Evolutionary conservation across 1,284 basidiomycete genomes (phyloP).

Genomic region (Moniliella sp.): DNA sequence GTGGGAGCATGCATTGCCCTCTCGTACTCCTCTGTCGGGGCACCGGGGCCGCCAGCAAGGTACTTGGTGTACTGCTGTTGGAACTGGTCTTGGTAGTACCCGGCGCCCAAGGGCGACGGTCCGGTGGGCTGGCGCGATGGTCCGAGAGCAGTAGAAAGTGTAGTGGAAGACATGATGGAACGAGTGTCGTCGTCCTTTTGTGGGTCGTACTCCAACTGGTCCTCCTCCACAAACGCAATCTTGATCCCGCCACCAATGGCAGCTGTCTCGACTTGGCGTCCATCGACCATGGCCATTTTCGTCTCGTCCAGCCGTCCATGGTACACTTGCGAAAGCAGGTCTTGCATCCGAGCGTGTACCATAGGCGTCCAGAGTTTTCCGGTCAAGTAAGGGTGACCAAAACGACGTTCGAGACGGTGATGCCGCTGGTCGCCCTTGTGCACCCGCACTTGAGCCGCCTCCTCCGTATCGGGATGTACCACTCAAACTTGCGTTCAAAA

Average conservation of each 20-base stretch:
- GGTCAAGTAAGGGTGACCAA: constrained; percentile 28
- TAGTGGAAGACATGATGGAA: constrained; percentile 23
- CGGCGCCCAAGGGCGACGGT: no score
- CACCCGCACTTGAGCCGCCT: constrained; percentile 13
- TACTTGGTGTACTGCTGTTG: constrained; percentile 18
- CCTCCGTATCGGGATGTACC: constrained; percentile 25
- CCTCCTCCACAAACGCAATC: constrained; percentile 25
- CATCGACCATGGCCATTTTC: constrained; percentile 11
- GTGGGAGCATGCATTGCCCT: no score
- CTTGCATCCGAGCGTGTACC: constrained; percentile 23
- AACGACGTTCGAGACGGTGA: constrained; percentile 24
- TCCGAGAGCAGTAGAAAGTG: no score
- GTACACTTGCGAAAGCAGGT: constrained; percentile 20
- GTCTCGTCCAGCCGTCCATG: constrained; percentile 13
- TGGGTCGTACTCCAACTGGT: constrained; percentile 25
- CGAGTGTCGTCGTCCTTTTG: constrained; percentile 15
- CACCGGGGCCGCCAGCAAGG: constrained; percentile 7
- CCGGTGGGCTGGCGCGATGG: no score
- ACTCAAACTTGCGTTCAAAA: constrained; percentile 21
- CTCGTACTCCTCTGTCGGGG: constrained; percentile 12
- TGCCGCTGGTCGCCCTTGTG: constrained; percentile 20
- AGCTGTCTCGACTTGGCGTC: constrained; percentile 15
- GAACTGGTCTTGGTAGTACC: no score
- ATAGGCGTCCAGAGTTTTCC: constrained; percentile 26
- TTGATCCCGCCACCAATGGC: constrained; percentile 17